A percentile compares a stretch with the other conserved stretches of the same genome.
Conservation (phyloP, 345 rosid species). For the Eucalyptus lansdowneana region DNA sequence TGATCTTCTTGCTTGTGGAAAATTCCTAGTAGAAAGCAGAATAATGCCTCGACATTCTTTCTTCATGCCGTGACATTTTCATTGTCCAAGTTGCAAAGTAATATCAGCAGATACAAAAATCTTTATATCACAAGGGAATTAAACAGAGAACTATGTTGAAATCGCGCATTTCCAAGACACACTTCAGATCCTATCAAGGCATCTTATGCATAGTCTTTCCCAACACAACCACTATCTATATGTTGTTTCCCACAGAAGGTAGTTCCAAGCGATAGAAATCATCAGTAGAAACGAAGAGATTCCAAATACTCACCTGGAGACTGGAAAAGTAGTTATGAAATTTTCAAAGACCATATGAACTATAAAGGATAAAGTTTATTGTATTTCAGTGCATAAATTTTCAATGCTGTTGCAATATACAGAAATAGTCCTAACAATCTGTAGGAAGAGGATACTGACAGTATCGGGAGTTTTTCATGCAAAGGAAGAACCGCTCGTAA, state of each 20-base stretch:
- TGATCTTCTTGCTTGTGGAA: background rate
- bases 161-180: background rate
- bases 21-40: background rate
- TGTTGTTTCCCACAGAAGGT: background rate
- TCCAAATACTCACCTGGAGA: background rate
- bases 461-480: slow-evolving; percentile 47
- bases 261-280: background rate
- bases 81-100: background rate
- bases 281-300: background rate
- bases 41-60: background rate
- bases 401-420: background rate
- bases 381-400: background rate
- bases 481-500: slow-evolving; percentile 67
- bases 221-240: background rate
- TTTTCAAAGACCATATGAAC: background rate
- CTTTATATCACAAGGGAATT: background rate
- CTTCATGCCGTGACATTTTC: background rate
- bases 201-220: background rate
- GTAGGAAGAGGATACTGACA: slow-evolving; percentile 52
- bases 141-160: background rate
- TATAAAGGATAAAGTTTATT: background rate
- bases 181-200: background rate
- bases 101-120: background rate
- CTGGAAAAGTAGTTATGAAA: background rate
- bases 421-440: slow-evolving; percentile 13